Evolutionary conservation across 2,329 filamentous ascomycete species (phyloP), one percentile per base, ranked within the genome.

Genomic region (Penicillium sp.): DNA sequence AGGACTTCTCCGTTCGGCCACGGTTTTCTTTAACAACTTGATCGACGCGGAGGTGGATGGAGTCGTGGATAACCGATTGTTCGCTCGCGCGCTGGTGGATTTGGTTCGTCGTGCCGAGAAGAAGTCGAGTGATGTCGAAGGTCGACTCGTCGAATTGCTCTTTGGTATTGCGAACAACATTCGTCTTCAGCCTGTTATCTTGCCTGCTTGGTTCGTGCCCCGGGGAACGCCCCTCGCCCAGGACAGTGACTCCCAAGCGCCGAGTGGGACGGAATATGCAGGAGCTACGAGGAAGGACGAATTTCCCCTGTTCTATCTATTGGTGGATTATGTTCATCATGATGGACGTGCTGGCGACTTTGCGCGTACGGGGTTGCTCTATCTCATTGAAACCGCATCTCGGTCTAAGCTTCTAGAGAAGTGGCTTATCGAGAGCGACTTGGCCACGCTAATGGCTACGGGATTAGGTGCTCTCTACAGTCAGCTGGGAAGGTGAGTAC

Each of bases 151-250:
- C 43, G 92, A 99, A 73, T 75, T 99, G 48, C 81, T 95, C 37
- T 99, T 99, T 73, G 95, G 92, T 55, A 91, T 99, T 58, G 89
- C 93, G 16, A 95, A 93, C 58, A 97, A 97, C 77, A 95, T 99
- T 60, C 81, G 93, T 38, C 76, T 96, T 53, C 87, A 95, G 60
- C 91, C 93, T 4, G 81, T 85, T 50, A 92, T 97, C 46, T 74
- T 99, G 39, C 82, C 88, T 1, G 87, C 89, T 13, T 99, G 93
- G 93, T 99, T 99, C 73, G 87, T 86, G 56, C 81, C 83, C 7
- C 76, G 77, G 18, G 69, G 38, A 5, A 49, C 65, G 45, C 64
- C 68, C 2, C 61, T 70, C 14, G 63, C 65, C 4, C 66, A 71
- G 59, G 61, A 66, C 60, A 67, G 69, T 34, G 63, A 69, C 36